Conservation (phyloP, 1,139 yeast genomes). For the Saccharomyces pastorianus region DNA sequence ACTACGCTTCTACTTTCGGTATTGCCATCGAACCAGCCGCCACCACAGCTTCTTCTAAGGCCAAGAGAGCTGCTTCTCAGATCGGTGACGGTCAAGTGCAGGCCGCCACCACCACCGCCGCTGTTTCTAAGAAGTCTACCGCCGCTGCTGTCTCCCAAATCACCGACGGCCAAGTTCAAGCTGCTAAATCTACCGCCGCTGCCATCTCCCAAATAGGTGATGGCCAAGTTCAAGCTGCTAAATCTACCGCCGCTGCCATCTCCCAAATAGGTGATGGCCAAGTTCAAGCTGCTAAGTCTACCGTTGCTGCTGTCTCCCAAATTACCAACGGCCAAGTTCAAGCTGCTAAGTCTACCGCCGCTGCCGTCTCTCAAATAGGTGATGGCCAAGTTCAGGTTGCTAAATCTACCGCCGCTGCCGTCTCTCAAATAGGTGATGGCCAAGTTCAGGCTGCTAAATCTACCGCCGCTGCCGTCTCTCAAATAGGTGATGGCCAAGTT, state of each 20-base stretch:
- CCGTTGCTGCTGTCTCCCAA: not conserved
- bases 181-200: slow-evolving; percentile 33
- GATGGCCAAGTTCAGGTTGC: no score
- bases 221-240: slow-evolving; percentile 18
- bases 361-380: no score
- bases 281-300: not conserved
- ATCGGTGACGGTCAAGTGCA: slow-evolving; percentile 32
- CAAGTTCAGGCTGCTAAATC: no score
- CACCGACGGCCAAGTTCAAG: slow-evolving; percentile 15
- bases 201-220: slow-evolving; percentile 44
- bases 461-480: no score
- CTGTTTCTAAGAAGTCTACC: slow-evolving; percentile 1
- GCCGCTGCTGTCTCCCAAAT: slow-evolving; percentile 13
- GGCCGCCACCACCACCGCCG: slow-evolving; percentile 7
- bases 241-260: not conserved
- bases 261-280: slow-evolving; percentile 21
- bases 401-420: no score
- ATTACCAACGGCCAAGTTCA: not conserved
- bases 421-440: no score
- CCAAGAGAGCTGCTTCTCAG: slow-evolving; percentile 38
- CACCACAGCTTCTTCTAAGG: slow-evolving; percentile 36
- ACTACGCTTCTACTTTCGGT: slow-evolving; percentile 14
- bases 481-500: no score
- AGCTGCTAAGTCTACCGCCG: not conserved
- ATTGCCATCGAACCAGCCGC: slow-evolving; percentile 13